These are phyloP conservation scores for Santalum album DNA, from an alignment of 164 flowering plant species.

Conservation along the genomic window DNA sequence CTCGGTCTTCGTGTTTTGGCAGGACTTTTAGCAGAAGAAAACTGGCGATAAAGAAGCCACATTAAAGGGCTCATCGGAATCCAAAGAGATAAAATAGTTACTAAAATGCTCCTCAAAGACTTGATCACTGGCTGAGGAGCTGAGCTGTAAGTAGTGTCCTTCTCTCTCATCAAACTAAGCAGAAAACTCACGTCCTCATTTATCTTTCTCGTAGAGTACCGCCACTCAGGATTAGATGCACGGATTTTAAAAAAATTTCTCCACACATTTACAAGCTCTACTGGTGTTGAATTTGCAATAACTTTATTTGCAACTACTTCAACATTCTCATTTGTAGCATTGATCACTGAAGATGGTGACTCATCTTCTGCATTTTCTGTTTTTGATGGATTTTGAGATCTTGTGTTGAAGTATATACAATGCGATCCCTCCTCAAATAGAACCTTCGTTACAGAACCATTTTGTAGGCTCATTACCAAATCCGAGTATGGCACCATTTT, in stretches of 20 bases:
- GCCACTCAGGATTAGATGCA: slow-evolving; percentile 54
- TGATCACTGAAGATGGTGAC: neutral
- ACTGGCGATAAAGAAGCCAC: slow-evolving; percentile 93
- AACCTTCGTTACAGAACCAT: slow-evolving; percentile 58
- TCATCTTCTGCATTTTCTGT: slow-evolving; percentile 16
- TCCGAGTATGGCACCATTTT: slow-evolving; percentile 79
- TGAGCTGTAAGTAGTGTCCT: slow-evolving; percentile 66
- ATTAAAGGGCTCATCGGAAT: slow-evolving; percentile 85
- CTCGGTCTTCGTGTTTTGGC: slow-evolving; percentile 67
- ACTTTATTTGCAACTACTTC: slow-evolving; percentile 14
- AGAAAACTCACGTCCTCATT: slow-evolving; percentile 89
- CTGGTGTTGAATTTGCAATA: neutral
- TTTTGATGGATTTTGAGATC: slow-evolving; percentile 14
- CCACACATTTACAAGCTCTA: slow-evolving; percentile 12
- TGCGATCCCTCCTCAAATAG: slow-evolving; percentile 90
- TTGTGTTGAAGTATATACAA: slow-evolving; percentile 53
- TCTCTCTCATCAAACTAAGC: slow-evolving; percentile 79
- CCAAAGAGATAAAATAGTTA: slow-evolving; percentile 79
- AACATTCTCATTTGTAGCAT: slow-evolving; percentile 17
- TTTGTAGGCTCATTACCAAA: slow-evolving; percentile 55
- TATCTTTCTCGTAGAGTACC: slow-evolving; percentile 77
- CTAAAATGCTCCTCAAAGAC: slow-evolving; percentile 55
- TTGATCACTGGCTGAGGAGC: slow-evolving; percentile 70
- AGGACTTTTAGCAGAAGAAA: slow-evolving; percentile 72
- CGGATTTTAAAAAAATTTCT: slow-evolving; percentile 21